A percentile compares a stretch with the other conserved stretches of the same genome.
phyloP scores from a whole-genome alignment of 2,329 filamentous ascomycete genomes.

The Diplodia corticola region DNA sequence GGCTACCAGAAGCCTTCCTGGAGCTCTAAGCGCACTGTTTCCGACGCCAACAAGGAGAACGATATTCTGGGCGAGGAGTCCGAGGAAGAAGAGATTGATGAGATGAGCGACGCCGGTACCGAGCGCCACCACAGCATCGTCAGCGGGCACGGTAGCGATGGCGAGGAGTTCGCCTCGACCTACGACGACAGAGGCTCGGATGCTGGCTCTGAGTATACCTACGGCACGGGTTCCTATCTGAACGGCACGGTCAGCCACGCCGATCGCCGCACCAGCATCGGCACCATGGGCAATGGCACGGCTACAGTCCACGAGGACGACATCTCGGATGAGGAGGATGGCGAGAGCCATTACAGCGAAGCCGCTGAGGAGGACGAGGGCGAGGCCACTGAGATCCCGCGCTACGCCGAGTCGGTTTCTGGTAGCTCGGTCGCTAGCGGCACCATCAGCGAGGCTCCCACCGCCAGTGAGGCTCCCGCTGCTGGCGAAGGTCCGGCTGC shows the following conservation, averaged over 20 bases:
- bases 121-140: constrained; percentile 42
- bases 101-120: constrained; percentile 40
- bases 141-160: constrained; percentile 41
- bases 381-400: constrained; percentile 24
- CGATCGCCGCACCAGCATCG: constrained; percentile 47
- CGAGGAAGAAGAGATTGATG: constrained; percentile 30
- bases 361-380: constrained; percentile 23
- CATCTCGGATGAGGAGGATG: constrained; percentile 28
- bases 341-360: constrained; percentile 25
- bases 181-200: constrained; percentile 46
- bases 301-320: constrained; percentile 2
- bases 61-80: constrained; percentile 46
- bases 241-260: constrained; percentile 50
- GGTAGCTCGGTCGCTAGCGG: constrained; percentile 4
- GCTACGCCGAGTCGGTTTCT: constrained; percentile 10
- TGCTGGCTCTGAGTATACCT: constrained; percentile 46
- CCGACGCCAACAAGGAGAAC: constrained; percentile 49
- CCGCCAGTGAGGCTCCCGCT: neutral
- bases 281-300: constrained; percentile 27
- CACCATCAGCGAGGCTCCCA: neutral
- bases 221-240: constrained; percentile 51
- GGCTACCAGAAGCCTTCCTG: constrained; percentile 37
- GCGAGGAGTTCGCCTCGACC: constrained; percentile 52
- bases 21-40: constrained; percentile 32
- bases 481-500: neutral